These are phyloP conservation scores for Zanthoxylum bungeanum DNA, from an alignment of 345 rosid genomes.

Conservation along the genomic window DNA sequence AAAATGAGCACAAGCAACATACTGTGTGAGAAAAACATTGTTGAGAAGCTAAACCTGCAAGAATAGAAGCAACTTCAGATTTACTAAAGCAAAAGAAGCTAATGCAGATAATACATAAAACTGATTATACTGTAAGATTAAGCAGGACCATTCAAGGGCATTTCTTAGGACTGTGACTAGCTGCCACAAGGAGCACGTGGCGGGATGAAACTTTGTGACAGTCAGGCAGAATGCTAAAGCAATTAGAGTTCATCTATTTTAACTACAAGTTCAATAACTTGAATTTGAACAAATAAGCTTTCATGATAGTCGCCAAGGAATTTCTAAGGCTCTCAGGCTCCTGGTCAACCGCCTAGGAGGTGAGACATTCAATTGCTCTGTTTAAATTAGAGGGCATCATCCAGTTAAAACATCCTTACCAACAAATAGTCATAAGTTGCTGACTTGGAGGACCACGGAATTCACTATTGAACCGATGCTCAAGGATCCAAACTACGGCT, in stretches of 20 bases:
- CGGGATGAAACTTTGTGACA: too few species aligned
- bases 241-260: not conserved
- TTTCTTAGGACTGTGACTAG: too few species aligned
- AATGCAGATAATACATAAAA: too few species aligned
- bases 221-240: not conserved
- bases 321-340: not conserved
- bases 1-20: conserved; percentile 31
- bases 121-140: not conserved
- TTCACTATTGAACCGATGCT: conserved; percentile 77
- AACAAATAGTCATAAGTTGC: conserved; percentile 74
- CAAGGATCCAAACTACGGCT: conserved; percentile 95
- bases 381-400: not conserved
- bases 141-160: not conserved
- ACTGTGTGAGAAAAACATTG: conserved; percentile 98
- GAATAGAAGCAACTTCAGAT: conserved; percentile 21
- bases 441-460: conserved; percentile 89
- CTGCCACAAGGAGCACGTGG: too few species aligned
- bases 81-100: not conserved
- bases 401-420: conserved; percentile 43
- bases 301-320: too few species aligned
- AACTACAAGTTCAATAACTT: not conserved
- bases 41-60: conserved; percentile 99
- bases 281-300: too few species aligned
- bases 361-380: not conserved
- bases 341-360: not conserved